phyloP scores from a whole-genome alignment of 2,329 filamentous ascomycete species.

The Fusarium palustre region DNA sequence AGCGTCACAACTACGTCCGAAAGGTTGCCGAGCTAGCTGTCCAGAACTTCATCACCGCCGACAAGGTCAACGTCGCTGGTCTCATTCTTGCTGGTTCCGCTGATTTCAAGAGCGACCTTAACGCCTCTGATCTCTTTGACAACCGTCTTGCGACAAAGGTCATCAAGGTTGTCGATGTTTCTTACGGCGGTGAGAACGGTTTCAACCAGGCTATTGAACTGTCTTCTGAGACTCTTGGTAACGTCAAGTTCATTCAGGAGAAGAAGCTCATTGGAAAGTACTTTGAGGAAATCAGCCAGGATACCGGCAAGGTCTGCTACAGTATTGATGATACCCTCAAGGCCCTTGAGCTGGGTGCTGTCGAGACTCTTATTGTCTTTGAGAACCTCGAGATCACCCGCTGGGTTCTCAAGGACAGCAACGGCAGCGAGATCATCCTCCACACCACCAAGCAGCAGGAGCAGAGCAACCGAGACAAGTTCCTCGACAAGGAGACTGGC shows the following conservation, averaged over 20 bases:
- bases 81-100: slow-evolving; percentile 96
- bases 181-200: slow-evolving; percentile 98
- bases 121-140: slow-evolving; percentile 98
- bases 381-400: slow-evolving; percentile 97
- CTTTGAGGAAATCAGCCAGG: slow-evolving; percentile 98
- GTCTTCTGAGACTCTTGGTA: slow-evolving; percentile 93
- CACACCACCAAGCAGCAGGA: slow-evolving; percentile 89
- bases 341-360: slow-evolving; percentile 93
- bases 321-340: slow-evolving; percentile 98
- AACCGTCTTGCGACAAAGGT: slow-evolving; percentile 91
- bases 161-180: slow-evolving; percentile 99
- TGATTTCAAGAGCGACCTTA: slow-evolving; percentile 99
- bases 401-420: slow-evolving; percentile 86
- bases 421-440: slow-evolving; percentile 77
- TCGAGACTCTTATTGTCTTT: slow-evolving; percentile 94
- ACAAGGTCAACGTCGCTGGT: slow-evolving; percentile 98
- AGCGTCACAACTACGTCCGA: slow-evolving; percentile 99
- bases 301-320: slow-evolving; percentile 97
- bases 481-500: slow-evolving; percentile 95
- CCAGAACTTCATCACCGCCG: slow-evolving; percentile 97
- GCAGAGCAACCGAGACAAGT: slow-evolving; percentile 77
- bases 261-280: slow-evolving; percentile 99
- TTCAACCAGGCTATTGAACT: slow-evolving; percentile 99
- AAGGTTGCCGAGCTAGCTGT: slow-evolving; percentile 98
- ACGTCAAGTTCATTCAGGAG: slow-evolving; percentile 99